Evolutionary conservation across 352 stramenopile species (phyloP), one percentile per base, ranked within the genome.

Genomic region (Achlya hypogyna): DNA sequence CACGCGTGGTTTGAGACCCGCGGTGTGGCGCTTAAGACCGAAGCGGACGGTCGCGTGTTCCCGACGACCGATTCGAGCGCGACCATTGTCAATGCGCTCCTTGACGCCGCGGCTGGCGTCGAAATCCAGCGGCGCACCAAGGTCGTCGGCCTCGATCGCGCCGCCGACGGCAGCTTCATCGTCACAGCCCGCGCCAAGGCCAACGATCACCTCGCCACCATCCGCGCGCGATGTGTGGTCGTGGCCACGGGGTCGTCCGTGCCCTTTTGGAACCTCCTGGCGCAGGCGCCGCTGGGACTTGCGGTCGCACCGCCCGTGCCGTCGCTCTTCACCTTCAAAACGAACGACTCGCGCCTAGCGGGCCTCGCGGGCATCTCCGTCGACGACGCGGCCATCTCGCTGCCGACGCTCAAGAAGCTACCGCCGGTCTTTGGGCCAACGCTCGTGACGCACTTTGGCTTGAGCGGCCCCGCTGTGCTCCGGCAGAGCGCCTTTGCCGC

Each of bases 31-130:
- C 69, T 95, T 4, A 94, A 96, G 67, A 91, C 81, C 25, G 87
- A 96, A 70, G 51, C 40, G 6, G 87, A 96, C 75, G 87, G 87
- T 29, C 77, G 87, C 22, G 92, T 95, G 75, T 96, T 96, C 72
- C 87, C 87, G 9, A 68, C 70, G 10, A 88, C 80, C n/a, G 82
- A 96, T 69, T 73, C 75, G 40, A 86, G 77, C 31, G 73, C 81
- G 69, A 94, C 86, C 5, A 84, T 96, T 40, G 81, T 94, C 47
- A 73, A 92, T 73, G 71, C 69, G 16, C 72, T 96, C 23, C 38
- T 71, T 45, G 51, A 72, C 32, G 69, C 81, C 1, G 84, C 84
- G 0, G 40, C 67, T 12, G 71, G 71, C 25, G 81, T 89, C 0
- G 51, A 79, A n/a, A 72, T 92, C 49, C 47, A 64, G 23, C 62